Evolutionary conservation across 2,329 filamentous ascomycete genomes (phyloP), one percentile per base, ranked within the genome.

Genomic region (Aspergillus brunneoviolaceus): DNA sequence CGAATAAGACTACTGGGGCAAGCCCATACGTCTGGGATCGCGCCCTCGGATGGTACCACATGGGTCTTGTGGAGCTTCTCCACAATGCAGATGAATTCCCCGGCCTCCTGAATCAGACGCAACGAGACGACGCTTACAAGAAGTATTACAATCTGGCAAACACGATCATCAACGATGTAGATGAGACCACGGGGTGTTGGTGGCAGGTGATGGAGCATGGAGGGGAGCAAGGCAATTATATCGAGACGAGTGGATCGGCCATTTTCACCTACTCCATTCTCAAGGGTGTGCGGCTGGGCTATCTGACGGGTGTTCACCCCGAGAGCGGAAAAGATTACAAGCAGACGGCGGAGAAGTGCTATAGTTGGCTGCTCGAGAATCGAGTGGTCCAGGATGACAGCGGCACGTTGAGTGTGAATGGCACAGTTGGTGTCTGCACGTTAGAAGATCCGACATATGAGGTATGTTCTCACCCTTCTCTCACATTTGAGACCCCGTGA

Each of bases 191-290:
- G 5, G 82, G 83, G 0, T 84, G 82, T 6, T 87, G 85, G 84
- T 87, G 83, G 81, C 72, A 86, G 55, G 75, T 87, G 49, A 83
- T 87, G 79, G 80, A 79, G 64, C 80, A 82, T 57, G 77, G 80
- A 0, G 79, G 77, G 1, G 65, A 70, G 45, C 63, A 78, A 50
- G 84, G 83, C 2, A 87, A 88, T 70, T 88, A 84, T 69, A 81
- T 87, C 51, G 84, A 88, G 73, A 83, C 82, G 35, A 85, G 83
- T 33, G 85, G 80, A 7, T 82, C 82, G 2, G 84, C 83, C 3
- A 84, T 87, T 81, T 87, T 86, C 64, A 76, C 79, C 0, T 85
- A 83, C 57, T 79, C 82, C 0, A 71, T 85, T 61, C 69, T 85
- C 12, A 81, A 78, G 63, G 84, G 80, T 0, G 72, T 75, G 9